Percentiles rank a stretch among this genome's conserved stretches.
Conservation (phyloP, 2,329 filamentous ascomycete genomes). For the Neodidymelliopsis sp. region DNA sequence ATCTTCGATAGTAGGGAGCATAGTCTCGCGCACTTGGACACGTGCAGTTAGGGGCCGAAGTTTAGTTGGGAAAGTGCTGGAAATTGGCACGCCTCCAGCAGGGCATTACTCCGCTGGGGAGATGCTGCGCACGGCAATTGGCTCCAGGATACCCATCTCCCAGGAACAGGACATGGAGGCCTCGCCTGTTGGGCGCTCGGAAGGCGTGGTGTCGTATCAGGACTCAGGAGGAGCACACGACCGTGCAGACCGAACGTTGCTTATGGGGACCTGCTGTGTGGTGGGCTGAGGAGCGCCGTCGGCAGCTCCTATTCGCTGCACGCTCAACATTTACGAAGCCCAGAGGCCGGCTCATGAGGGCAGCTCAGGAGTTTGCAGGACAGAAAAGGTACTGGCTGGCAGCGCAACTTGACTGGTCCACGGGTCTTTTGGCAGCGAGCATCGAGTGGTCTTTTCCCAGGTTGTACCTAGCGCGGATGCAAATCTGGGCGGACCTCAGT, state of each 20-base stretch:
- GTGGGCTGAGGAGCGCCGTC: constrained; percentile 13
- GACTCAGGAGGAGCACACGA: constrained; percentile 8
- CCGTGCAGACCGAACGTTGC: constrained; percentile 8
- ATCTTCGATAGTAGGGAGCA: constrained; percentile 9
- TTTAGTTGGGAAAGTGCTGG: constrained; percentile 22
- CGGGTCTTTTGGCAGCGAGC: constrained; percentile 11
- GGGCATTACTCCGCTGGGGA: constrained; percentile 19
- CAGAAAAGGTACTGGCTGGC: constrained; percentile 4
- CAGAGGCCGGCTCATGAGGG: constrained; percentile 16
- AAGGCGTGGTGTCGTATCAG: constrained; percentile 6
- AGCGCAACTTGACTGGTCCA: constrained; percentile 23
- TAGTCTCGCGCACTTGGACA: constrained; percentile 4
- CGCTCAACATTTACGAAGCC: constrained; percentile 10
- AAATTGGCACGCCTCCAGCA: constrained; percentile 14
- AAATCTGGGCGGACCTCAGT: constrained; percentile 25
- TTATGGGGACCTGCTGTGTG: constrained; percentile 21
- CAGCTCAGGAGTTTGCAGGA: constrained; percentile 28
- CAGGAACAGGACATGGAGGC: constrained; percentile 18
- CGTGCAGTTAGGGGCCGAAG: constrained; percentile 22
- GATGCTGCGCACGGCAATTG: constrained; percentile 11
- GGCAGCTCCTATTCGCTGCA: constrained; percentile 16
- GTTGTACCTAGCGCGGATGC: constrained; percentile 25
- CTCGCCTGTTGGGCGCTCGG: constrained; percentile 13
- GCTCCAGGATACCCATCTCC: constrained; percentile 8
- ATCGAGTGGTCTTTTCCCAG: constrained; percentile 15